Evolutionary conservation across 345 rosid species (phyloP).

Genomic region (Hirschfeldia incana): DNA sequence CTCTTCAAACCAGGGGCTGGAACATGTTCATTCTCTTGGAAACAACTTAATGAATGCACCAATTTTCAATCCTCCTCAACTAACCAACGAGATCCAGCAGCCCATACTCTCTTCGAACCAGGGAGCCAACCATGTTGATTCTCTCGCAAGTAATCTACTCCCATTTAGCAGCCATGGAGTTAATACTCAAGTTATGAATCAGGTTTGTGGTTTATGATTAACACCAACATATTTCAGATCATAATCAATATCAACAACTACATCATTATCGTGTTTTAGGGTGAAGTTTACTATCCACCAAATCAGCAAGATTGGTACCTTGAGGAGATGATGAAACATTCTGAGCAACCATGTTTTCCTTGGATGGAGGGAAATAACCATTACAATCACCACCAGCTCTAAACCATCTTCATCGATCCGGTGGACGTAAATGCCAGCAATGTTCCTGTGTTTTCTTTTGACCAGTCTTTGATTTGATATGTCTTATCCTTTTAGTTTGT

Average conservation of each 20-base stretch:
- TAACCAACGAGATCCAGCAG: neutral
- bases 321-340: neutral
- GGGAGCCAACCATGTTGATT: neutral
- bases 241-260: neutral
- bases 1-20: neutral
- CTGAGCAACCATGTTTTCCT: constrained; percentile 6
- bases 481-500: neutral
- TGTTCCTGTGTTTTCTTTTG: neutral
- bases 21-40: neutral
- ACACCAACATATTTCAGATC: neutral
- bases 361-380: constrained; percentile 3
- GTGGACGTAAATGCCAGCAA: neutral
- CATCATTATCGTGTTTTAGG: neutral
- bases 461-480: constrained; percentile 1
- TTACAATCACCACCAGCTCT: neutral
- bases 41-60: neutral
- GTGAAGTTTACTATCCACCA: neutral
- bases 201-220: neutral
- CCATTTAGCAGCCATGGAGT: neutral
- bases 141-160: neutral
- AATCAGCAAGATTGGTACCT: neutral
- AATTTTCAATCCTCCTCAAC: neutral
- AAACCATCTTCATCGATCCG: neutral
- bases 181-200: neutral
- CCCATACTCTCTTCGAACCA: neutral